A percentile compares a stretch with the other conserved stretches of the same genome.
Conservation (phyloP, 345 rosid species). For the Hibiscus mutabilis region DNA sequence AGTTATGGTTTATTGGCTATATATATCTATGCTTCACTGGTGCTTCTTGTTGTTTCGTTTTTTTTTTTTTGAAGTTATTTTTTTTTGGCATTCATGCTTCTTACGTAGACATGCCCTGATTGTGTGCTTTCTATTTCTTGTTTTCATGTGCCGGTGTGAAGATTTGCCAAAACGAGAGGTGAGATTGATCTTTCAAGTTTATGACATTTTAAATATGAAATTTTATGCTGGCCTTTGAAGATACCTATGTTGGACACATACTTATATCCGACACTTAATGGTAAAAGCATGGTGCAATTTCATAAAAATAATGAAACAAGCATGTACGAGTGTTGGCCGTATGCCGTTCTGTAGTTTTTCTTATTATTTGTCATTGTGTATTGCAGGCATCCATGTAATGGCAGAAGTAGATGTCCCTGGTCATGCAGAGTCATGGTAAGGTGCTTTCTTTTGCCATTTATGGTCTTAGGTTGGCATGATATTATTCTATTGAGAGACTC, state of each 20-base stretch:
- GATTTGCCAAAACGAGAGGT: constrained; percentile 97
- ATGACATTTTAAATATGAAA: background rate
- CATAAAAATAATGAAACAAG: too few relatives aligned
- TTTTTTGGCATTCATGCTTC: constrained; percentile 1
- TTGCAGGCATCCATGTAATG: constrained; percentile 88
- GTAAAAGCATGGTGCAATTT: background rate
- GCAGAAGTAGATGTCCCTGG: constrained; percentile 97
- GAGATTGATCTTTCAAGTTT: constrained; percentile 16
- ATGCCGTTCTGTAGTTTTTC: too few relatives aligned
- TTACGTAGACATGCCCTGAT: constrained; percentile 24
- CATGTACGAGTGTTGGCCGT: too few relatives aligned
- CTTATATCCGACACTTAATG: background rate
- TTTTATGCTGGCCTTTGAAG: background rate
- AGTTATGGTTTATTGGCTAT: background rate
- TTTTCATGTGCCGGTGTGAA: constrained; percentile 29
- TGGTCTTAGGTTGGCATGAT: background rate
- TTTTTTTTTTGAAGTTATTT: background rate
- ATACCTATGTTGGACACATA: background rate
- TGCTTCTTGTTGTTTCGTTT: background rate
- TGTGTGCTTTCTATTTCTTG: constrained; percentile 19
- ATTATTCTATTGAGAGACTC: too few relatives aligned
- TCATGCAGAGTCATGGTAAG: constrained; percentile 95
- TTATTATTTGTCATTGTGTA: constrained; percentile 5
- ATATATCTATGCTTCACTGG: background rate
- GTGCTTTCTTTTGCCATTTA: constrained; percentile 3